Evolutionary conservation across 164 flowering plant genomes (phyloP).

Genomic region (Brasenia schreberi): DNA sequence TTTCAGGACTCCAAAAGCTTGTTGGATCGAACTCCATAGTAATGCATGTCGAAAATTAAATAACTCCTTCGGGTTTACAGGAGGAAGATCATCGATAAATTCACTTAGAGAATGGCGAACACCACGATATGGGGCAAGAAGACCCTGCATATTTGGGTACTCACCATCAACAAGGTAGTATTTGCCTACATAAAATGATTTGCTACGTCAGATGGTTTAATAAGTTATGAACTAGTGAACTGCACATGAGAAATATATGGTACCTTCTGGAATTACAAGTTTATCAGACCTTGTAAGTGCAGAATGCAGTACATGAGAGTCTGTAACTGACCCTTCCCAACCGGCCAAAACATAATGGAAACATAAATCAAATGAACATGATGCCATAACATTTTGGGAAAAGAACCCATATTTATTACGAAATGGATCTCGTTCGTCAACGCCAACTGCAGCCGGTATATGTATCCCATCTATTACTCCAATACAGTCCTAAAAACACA

Average conservation of each 20-base stretch:
- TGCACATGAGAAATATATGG: neutral
- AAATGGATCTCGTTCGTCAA: conserved; percentile 55
- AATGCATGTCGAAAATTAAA: conserved; percentile 65
- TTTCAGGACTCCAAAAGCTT: conserved; percentile 36
- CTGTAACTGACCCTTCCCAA: conserved; percentile 70
- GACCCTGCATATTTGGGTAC: conserved; percentile 48
- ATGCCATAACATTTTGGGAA: conserved; percentile 52
- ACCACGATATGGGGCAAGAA: conserved; percentile 43
- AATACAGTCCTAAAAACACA: conserved; percentile 33
- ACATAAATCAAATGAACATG: conserved; percentile 48
- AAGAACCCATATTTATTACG: conserved; percentile 38
- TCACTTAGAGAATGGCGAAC: conserved; percentile 24
- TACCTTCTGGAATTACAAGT: conserved; percentile 64
- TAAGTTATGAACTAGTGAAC: neutral
- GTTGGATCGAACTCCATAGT: conserved; percentile 35
- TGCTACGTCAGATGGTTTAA: neutral
- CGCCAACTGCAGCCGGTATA: conserved; percentile 48
- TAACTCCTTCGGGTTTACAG: conserved; percentile 48
- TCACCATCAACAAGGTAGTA: conserved; percentile 52
- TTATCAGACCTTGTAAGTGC: conserved; percentile 59
- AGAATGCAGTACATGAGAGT: conserved; percentile 33
- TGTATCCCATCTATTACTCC: conserved; percentile 53
- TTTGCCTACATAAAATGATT: conserved; percentile 29
- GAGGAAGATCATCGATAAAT: conserved; percentile 19
- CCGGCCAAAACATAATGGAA: conserved; percentile 62